Base-by-base conservation (phyloP, 2,329 filamentous ascomycete species). In the Botrytis aclada region DNA sequence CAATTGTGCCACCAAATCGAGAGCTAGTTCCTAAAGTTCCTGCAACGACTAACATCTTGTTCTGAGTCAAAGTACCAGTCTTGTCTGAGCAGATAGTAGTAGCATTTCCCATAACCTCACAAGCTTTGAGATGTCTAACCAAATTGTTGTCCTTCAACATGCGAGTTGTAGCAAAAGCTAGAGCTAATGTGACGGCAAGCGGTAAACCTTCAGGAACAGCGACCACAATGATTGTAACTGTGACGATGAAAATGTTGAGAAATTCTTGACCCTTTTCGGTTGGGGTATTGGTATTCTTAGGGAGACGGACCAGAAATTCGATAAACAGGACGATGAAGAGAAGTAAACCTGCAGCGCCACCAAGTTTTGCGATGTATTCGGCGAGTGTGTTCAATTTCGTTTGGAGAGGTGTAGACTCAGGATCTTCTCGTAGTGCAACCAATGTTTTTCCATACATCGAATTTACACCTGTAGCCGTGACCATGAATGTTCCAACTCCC, bases 41-140 rank as follows among this genome's bases (percentile, higher is more conserved):
- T 39, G 92, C 90, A 43, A 94, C 92, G 1, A 94, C 91, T 0
- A 90, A 92, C 90, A 93, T 93, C 81, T 90, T 89, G 79, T 93
- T 93, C 73, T 92, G 90, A 0, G 91, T 93, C 29, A 93, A 82
- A 8, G 91, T 93, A 67, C 91, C 91, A 1, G 91, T 93, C 82
- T 93, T 93, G 81, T 93, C 93, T 6, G 92, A 94, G 82, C 93
- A 95, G 51, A 95, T 91, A 0, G 92, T 92, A 2, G 89, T 91
- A 4, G 88, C 89, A 77, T 92, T 92, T 8, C 90, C 90, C 89
- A 92, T 92, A 4, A 89, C 91, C 80, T 92, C 90, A 79, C 89
- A 92, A 73, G 90, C 90, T 73, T 88, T 86, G 41, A 92, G 83
- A 47, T 90, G 84, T 73, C 90, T 88, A n/a, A 92, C 90, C 43